Conservation (phyloP, 306 rosid genomes). For the Rosa lucieae region DNA sequence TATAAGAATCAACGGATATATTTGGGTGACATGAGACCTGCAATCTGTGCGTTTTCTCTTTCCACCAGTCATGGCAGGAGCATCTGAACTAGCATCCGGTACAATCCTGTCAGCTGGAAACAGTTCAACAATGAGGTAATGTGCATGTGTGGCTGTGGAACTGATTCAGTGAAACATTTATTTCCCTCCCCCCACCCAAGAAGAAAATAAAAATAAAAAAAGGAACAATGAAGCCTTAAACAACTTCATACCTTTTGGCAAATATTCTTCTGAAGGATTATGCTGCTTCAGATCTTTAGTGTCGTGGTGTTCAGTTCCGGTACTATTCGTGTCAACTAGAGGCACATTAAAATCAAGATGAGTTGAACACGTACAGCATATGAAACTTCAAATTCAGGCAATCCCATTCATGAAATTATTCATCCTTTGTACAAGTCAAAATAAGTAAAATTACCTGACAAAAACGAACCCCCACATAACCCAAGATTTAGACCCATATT, state of each 20-base stretch:
- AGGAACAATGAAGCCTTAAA: slow-evolving; percentile 17
- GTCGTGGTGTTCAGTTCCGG: slow-evolving; percentile 42
- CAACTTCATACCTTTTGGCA: slow-evolving; percentile 43
- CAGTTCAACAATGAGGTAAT: slow-evolving; percentile 34
- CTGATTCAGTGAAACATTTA: slow-evolving; percentile 9
- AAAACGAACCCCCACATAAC: slow-evolving; percentile 62
- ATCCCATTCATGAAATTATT: slow-evolving; percentile 22
- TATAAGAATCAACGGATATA: slow-evolving; percentile 19
- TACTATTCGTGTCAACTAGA: slow-evolving; percentile 44
- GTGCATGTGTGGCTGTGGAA: slow-evolving; percentile 5
- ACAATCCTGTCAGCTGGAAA: slow-evolving; percentile 57
- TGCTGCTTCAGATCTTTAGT: slow-evolving; percentile 37
- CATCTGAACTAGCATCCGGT: slow-evolving; percentile 42
- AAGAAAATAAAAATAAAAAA: neutral
- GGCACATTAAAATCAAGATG: slow-evolving; percentile 35
- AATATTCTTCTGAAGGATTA: slow-evolving; percentile 34
- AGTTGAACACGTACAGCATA: slow-evolving; percentile 9
- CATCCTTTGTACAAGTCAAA: neutral
- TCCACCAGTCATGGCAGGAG: slow-evolving; percentile 37
- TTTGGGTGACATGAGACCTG: slow-evolving; percentile 55
- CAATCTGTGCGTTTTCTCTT: slow-evolving; percentile 65
- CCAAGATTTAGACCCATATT: slow-evolving; percentile 72
- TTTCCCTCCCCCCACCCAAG: slow-evolving; percentile 19
- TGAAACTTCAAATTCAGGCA: neutral
- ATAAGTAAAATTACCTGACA: slow-evolving; percentile 53